A percentile compares a stretch with the other conserved stretches of the same genome.
phyloP scores from a whole-genome alignment of 2,329 filamentous ascomycete genomes.

The Sclerotinia minor region DNA sequence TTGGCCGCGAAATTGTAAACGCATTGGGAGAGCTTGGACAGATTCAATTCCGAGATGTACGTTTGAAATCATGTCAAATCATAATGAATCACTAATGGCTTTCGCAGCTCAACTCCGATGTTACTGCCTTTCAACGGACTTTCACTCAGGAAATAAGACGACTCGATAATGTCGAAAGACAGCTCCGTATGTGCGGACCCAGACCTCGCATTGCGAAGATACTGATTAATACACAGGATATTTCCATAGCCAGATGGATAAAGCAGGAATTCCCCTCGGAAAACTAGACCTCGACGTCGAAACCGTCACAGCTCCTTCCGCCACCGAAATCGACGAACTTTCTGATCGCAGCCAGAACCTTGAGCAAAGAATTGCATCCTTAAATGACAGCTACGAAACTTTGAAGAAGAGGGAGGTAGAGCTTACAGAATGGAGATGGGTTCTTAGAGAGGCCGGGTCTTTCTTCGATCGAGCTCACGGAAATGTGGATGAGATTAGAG shows the following conservation, averaged over 20 bases:
- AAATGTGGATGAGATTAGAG: slow-evolving; percentile 93
- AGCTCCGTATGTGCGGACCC: slow-evolving; percentile 70
- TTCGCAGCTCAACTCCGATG: slow-evolving; percentile 81
- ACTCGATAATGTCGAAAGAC: slow-evolving; percentile 96
- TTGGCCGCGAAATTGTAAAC: slow-evolving; percentile 95
- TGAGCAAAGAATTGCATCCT: slow-evolving; percentile 83
- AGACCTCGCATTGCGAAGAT: slow-evolving; percentile 8
- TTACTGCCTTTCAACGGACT: slow-evolving; percentile 92
- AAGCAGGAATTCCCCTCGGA: slow-evolving; percentile 79
- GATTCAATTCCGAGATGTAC: slow-evolving; percentile 95
- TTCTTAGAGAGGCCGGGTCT: slow-evolving; percentile 89
- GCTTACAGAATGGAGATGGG: slow-evolving; percentile 97
- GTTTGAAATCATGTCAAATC: slow-evolving; percentile 19
- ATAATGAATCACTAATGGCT: slow-evolving; percentile 31
- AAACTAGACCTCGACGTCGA: slow-evolving; percentile 90
- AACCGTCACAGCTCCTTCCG: slow-evolving; percentile 81
- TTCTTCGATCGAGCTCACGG: slow-evolving; percentile 97
- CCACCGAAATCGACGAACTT: slow-evolving; percentile 94
- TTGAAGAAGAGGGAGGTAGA: slow-evolving; percentile 97
- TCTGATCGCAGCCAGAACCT: slow-evolving; percentile 88
- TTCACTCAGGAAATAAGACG: slow-evolving; percentile 97
- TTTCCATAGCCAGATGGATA: slow-evolving; percentile 95
- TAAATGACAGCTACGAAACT: slow-evolving; percentile 98
- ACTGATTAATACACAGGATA: slow-evolving; percentile 60
- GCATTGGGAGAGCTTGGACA: slow-evolving; percentile 93